Evolutionary conservation across 2,329 filamentous ascomycete genomes (phyloP).

Genomic region (Ophiostoma fasciatum): DNA sequence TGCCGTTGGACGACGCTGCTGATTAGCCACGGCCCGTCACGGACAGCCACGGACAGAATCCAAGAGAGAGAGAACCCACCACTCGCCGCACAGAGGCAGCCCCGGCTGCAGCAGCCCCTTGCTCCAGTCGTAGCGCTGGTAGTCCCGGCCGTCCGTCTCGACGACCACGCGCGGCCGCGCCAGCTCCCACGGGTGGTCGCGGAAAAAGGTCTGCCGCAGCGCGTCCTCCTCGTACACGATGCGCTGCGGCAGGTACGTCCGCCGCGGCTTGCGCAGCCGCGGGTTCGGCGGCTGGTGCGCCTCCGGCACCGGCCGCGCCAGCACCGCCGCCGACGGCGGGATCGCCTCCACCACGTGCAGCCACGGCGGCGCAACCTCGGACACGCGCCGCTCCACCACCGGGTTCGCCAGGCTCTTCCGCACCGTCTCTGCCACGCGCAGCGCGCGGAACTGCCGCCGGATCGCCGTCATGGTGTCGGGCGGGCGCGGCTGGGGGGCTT

Average conservation of each 20-base stretch:
- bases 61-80: conserved; percentile 33
- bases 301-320: conserved; percentile 37
- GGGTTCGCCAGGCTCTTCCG: conserved; percentile 20
- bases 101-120: conserved; percentile 56
- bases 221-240: conserved; percentile 74
- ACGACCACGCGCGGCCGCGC: conserved; percentile 74
- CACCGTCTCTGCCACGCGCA: conserved; percentile 29
- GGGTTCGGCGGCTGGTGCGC: conserved; percentile 26
- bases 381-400: conserved; percentile 15
- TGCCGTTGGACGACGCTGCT: conserved; percentile 83
- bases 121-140: conserved; percentile 65
- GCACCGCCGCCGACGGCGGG: conserved; percentile 43
- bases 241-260: conserved; percentile 64
- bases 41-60: not conserved
- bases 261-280: conserved; percentile 50
- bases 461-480: conserved; percentile 14
- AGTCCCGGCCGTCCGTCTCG: conserved; percentile 74
- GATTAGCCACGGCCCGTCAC: conserved; percentile 1
- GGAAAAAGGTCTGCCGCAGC: conserved; percentile 70
- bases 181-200: conserved; percentile 93
- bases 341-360: conserved; percentile 34
- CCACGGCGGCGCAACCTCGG: conserved; percentile 29
- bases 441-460: conserved; percentile 22
- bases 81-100: conserved; percentile 69
- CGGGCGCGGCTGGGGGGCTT: too few relatives aligned